These are phyloP conservation scores for Pleomassaria siparia DNA, from an alignment of 2,329 filamentous ascomycete genomes.

Conservation along the genomic window DNA sequence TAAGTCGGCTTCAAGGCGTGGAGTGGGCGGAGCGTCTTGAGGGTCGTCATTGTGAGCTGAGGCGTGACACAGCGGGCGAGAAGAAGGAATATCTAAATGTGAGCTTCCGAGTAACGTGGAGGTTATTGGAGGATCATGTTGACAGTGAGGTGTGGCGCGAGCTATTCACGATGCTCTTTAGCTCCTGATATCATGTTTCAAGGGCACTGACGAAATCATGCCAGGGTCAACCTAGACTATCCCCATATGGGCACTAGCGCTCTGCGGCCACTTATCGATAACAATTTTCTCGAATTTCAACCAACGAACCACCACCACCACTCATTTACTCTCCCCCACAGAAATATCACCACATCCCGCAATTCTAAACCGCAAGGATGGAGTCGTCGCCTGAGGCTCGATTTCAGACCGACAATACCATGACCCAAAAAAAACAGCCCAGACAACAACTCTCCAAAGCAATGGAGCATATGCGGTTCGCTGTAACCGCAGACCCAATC, in stretches of 20 bases:
- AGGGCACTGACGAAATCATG: background rate
- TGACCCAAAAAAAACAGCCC: conserved; percentile 34
- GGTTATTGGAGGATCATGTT: conserved; percentile 23
- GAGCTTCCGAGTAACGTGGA: background rate
- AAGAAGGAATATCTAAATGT: background rate
- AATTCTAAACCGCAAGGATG: conserved; percentile 2
- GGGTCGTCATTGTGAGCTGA: conserved; percentile 26
- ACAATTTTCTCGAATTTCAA: conserved; percentile 6
- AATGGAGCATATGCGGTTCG: conserved; percentile 56
- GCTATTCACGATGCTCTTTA: conserved; percentile 3
- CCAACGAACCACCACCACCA: background rate
- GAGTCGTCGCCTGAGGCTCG: conserved; percentile 14
- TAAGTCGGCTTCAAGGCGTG: conserved; percentile 11
- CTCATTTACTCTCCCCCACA: background rate
- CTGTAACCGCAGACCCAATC: conserved; percentile 47
- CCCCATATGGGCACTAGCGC: conserved; percentile 1
- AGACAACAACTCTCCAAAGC: conserved; percentile 52
- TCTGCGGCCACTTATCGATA: conserved; percentile 21
- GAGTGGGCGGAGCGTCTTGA: conserved; percentile 41
- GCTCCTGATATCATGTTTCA: too few relatives aligned
- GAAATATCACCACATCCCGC: background rate
- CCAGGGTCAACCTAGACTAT: background rate
- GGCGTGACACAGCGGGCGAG: background rate
- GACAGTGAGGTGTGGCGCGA: conserved; percentile 5
- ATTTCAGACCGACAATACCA: conserved; percentile 35